Conservation (phyloP, 2,329 filamentous ascomycete genomes). For the Verticillium dahliae region DNA sequence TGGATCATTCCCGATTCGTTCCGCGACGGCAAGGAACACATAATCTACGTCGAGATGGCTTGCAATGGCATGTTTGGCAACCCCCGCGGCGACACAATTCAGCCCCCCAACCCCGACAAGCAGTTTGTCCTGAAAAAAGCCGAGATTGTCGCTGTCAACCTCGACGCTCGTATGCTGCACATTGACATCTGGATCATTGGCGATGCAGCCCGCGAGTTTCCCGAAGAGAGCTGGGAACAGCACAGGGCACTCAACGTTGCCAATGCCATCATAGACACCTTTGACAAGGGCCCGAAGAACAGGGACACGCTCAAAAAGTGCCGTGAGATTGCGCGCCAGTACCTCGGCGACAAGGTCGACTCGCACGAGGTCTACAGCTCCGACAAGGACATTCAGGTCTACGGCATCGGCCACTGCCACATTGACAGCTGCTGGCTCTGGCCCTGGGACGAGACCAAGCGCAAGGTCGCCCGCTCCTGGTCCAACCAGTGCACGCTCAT, state of each 20-base stretch:
- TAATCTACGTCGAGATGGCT: conserved; percentile 95
- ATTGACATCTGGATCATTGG: conserved; percentile 96
- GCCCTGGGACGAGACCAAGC: conserved; percentile 96
- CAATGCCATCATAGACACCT: conserved; percentile 85
- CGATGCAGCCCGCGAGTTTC: conserved; percentile 88
- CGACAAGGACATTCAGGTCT: conserved; percentile 70
- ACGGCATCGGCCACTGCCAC: conserved; percentile 90
- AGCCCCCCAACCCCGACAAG: conserved; percentile 80
- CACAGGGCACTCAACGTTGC: conserved; percentile 78
- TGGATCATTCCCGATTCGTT: conserved; percentile 83
- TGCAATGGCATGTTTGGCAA: conserved; percentile 99
- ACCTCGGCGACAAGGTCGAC: conserved; percentile 75
- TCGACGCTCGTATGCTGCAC: conserved; percentile 73
- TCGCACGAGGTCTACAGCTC: conserved; percentile 78
- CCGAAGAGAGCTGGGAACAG: conserved; percentile 79
- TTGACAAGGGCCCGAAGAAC: conserved; percentile 72
- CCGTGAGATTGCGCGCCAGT: conserved; percentile 75
- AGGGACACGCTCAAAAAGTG: conserved; percentile 72
- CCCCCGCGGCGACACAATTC: conserved; percentile 76
- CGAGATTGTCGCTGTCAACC: conserved; percentile 83
- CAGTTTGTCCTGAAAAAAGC: conserved; percentile 72
- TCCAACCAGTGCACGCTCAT: conserved; percentile 93
- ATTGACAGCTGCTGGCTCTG: conserved; percentile 98
- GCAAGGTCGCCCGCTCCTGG: conserved; percentile 94
- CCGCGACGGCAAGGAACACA: conserved; percentile 79